These are phyloP conservation scores for Bodo saltans DNA, from an alignment of 78 protist species.

Conservation along the genomic window DNA sequence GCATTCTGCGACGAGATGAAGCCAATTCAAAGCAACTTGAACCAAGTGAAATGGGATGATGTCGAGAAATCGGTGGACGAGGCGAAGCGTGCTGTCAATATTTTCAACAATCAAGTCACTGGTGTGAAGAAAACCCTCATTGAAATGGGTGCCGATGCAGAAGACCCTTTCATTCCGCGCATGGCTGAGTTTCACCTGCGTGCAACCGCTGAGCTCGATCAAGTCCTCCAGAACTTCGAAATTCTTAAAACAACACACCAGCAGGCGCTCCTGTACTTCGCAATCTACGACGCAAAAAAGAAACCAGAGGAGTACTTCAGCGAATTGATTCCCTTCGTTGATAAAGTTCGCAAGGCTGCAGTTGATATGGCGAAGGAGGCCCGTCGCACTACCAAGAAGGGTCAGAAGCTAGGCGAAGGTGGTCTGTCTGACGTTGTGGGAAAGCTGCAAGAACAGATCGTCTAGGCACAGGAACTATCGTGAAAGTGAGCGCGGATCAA, in stretches of 20 bases:
- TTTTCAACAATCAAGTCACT: not conserved
- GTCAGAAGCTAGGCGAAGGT: not conserved
- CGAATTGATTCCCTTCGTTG: not conserved
- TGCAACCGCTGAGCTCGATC: not conserved
- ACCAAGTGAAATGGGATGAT: not conserved
- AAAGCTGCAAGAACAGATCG: not conserved
- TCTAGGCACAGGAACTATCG: too few species aligned
- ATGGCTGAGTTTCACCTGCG: not conserved
- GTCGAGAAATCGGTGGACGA: not conserved
- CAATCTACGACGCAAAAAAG: not conserved
- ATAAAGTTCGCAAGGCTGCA: not conserved
- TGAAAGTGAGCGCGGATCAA: too few species aligned
- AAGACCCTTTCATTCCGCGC: slow-evolving; percentile 10
- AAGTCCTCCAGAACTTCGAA: not conserved
- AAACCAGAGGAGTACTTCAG: slow-evolving; percentile 5
- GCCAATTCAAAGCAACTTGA: not conserved
- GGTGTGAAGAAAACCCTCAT: not conserved
- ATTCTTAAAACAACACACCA: not conserved
- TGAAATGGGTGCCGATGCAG: not conserved
- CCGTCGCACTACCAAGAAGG: not conserved
- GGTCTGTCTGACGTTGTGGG: not conserved
- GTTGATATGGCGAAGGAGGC: not conserved
- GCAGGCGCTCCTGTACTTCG: not conserved
- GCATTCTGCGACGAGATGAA: not conserved
- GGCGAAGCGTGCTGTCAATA: not conserved